Conservation (phyloP, 1,284 basidiomycete genomes). For the Lentinula novae-zelandiae region DNA sequence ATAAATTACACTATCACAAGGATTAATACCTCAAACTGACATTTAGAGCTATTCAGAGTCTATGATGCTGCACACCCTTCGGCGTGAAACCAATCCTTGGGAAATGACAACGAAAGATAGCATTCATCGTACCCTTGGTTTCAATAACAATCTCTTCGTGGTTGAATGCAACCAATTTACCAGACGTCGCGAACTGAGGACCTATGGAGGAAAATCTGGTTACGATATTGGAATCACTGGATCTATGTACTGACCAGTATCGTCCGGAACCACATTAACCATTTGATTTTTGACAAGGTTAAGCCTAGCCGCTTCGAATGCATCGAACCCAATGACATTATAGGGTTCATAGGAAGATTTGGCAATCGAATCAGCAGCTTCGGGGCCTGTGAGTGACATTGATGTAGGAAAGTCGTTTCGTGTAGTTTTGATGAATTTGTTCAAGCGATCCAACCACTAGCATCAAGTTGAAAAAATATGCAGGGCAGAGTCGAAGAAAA, state of each 20-base stretch:
- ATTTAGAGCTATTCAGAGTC: constrained; percentile 19
- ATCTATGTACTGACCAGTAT: constrained; percentile 37
- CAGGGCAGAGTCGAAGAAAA: not conserved
- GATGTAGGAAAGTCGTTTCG: constrained; percentile 5
- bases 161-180: constrained; percentile 47
- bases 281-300: constrained; percentile 33
- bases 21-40: not conserved
- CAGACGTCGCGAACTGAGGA: constrained; percentile 37
- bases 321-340: constrained; percentile 41
- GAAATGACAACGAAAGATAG: constrained; percentile 47
- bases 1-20: no score
- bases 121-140: constrained; percentile 32
- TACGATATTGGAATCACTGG: not conserved
- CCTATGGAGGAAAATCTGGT: not conserved
- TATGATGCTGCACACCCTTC: constrained; percentile 17
- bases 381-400: constrained; percentile 31
- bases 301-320: constrained; percentile 38
- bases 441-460: constrained; percentile 14
- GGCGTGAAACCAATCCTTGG: constrained; percentile 38
- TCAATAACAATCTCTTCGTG: constrained; percentile 47
- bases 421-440: constrained; percentile 1
- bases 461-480: not conserved
- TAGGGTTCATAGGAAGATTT: constrained; percentile 34
- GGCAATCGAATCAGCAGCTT: constrained; percentile 42
- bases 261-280: constrained; percentile 45